A percentile compares a stretch with the other conserved stretches of the same genome.
Evolutionary conservation across 768 basidiomycete species (phyloP).

Genomic region (Termitomyces sp.): DNA sequence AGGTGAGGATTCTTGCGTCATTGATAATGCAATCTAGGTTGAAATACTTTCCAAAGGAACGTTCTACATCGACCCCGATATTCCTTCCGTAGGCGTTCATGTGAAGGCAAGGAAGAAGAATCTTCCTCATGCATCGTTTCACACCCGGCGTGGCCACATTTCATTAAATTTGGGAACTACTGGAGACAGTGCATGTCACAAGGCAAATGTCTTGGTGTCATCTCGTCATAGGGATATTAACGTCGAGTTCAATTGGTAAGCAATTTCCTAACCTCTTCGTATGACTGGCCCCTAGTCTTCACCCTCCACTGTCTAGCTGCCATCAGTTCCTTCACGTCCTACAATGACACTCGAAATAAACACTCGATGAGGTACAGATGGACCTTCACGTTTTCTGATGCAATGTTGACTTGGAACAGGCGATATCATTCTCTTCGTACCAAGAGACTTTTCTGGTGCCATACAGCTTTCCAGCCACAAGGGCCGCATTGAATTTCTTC

Average conservation of each 20-base stretch:
- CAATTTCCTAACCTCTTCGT: slow-evolving; percentile 1
- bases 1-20: neutral
- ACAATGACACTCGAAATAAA: slow-evolving; percentile 35
- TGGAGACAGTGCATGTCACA: slow-evolving; percentile 26
- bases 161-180: slow-evolving; percentile 35
- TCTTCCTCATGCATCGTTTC: slow-evolving; percentile 38
- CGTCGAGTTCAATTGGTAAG: slow-evolving; percentile 33
- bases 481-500: slow-evolving; percentile 26
- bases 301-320: slow-evolving; percentile 22
- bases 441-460: slow-evolving; percentile 26
- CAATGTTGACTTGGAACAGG: slow-evolving; percentile 14
- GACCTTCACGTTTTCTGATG: neutral
- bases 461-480: slow-evolving; percentile 24
- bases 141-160: slow-evolving; percentile 37
- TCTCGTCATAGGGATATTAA: slow-evolving; percentile 36
- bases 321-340: slow-evolving; percentile 28
- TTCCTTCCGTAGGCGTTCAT: slow-evolving; percentile 24
- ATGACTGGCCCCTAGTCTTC: neutral
- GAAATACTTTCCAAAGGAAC: slow-evolving; percentile 28
- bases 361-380: slow-evolving; percentile 29
- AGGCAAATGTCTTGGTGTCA: slow-evolving; percentile 34
- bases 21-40: neutral
- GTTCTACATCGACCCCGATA: slow-evolving; percentile 38
- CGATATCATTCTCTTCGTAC: slow-evolving; percentile 25
- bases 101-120: slow-evolving; percentile 24